These are phyloP conservation scores for Cyclotella sp. DNA, from an alignment of 108 stramenopile species.

Conservation along the genomic window DNA sequence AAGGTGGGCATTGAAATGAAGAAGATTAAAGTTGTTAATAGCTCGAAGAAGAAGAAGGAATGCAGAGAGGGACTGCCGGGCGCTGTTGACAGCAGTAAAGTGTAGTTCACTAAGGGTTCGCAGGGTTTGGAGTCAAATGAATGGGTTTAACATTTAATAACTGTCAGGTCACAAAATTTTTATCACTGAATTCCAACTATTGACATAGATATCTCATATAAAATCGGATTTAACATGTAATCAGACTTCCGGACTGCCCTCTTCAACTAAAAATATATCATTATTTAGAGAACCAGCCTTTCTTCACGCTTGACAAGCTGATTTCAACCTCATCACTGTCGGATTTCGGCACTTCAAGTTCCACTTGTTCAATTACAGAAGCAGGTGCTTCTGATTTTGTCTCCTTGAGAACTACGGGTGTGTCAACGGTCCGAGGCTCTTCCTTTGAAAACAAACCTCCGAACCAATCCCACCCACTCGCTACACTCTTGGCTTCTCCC, in stretches of 20 bases:
- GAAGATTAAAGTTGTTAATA: conserved; percentile 22
- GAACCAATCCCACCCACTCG: conserved; percentile 3
- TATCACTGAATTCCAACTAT: too few relatives aligned
- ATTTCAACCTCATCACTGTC: conserved; percentile 31
- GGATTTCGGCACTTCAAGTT: conserved; percentile 12
- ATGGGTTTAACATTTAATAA: too few relatives aligned
- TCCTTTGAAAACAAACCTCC: not conserved
- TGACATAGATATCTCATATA: too few relatives aligned
- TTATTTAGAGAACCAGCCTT: not conserved
- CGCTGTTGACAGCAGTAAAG: not conserved
- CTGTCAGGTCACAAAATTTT: too few relatives aligned
- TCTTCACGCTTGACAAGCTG: conserved; percentile 3
- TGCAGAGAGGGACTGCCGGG: not conserved
- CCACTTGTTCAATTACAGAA: conserved; percentile 16
- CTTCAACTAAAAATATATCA: not conserved
- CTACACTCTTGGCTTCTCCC: not conserved
- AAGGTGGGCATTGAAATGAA: conserved; percentile 51
- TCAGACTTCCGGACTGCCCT: too few relatives aligned
- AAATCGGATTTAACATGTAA: too few relatives aligned
- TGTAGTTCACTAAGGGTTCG: too few relatives aligned
- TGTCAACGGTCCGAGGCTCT: not conserved
- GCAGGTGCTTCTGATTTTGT: not conserved
- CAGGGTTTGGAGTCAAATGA: too few relatives aligned
- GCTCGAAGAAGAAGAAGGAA: not conserved
- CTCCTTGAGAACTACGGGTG: not conserved